Percentiles rank a stretch among this genome's conserved stretches.
Conservation (phyloP, 2,329 filamentous ascomycete genomes). For the Hyphodiscus sp. region DNA sequence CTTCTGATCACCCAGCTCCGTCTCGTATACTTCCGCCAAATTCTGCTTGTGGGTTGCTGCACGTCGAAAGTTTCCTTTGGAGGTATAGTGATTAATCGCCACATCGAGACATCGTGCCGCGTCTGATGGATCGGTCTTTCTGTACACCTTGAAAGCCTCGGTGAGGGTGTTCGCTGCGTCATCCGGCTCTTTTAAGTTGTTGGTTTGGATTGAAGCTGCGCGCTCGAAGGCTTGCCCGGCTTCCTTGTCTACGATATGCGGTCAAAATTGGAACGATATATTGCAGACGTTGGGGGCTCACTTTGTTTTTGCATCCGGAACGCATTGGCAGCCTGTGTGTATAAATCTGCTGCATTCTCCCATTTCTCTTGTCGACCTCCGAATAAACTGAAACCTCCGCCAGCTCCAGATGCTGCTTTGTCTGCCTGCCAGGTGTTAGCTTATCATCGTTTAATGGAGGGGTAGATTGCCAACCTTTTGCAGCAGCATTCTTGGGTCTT, state of each 20-base stretch:
- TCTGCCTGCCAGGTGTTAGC: conserved; percentile 60
- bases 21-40: conserved; percentile 78
- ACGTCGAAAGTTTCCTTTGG: conserved; percentile 83
- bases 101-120: conserved; percentile 73
- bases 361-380: conserved; percentile 83
- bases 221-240: conserved; percentile 82
- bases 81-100: conserved; percentile 79
- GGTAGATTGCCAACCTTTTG: conserved; percentile 56
- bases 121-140: conserved; percentile 75
- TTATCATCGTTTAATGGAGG: conserved; percentile 26
- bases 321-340: conserved; percentile 82
- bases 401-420: conserved; percentile 68
- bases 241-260: conserved; percentile 57
- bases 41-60: conserved; percentile 89
- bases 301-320: conserved; percentile 84
- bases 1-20: conserved; percentile 70
- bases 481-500: conserved; percentile 71
- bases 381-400: conserved; percentile 83
- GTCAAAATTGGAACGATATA: conserved; percentile 2
- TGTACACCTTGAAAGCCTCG: conserved; percentile 94
- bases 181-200: conserved; percentile 82
- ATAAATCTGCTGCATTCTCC: conserved; percentile 81
- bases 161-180: conserved; percentile 83
- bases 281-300: conserved; percentile 35
- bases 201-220: conserved; percentile 72